Conservation (phyloP, 208 protist species). For the Wallacemonas sp. region DNA sequence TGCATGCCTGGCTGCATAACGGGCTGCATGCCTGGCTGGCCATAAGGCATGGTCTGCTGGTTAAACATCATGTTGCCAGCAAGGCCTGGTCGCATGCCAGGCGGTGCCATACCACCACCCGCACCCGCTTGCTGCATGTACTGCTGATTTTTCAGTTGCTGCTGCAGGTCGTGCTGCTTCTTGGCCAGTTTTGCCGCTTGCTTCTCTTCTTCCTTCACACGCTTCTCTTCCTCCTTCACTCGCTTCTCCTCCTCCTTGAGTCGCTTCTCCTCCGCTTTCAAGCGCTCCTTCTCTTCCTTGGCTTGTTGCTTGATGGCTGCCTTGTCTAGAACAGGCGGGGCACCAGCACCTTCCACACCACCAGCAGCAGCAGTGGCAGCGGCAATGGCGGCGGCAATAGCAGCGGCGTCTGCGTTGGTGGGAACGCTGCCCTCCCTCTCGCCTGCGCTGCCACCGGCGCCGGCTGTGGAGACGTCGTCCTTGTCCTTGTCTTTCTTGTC, state of each 20-base stretch:
- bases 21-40: too few species aligned
- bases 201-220: constrained; percentile 22
- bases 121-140: constrained; percentile 2
- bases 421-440: not conserved
- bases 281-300: constrained; percentile 19
- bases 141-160: constrained; percentile 12
- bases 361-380: not conserved
- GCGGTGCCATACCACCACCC: not conserved
- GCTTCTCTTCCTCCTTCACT: constrained; percentile 6
- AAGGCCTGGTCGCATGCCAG: not conserved
- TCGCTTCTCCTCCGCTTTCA: not conserved
- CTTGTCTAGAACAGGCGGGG: not conserved
- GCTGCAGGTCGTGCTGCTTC: constrained; percentile 22
- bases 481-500: constrained; percentile 10
- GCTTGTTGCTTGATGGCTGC: constrained; percentile 7
- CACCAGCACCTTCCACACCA: not conserved
- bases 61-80: not conserved
- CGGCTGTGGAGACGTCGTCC: not conserved
- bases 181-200: constrained; percentile 20
- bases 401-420: not conserved
- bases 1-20: not conserved
- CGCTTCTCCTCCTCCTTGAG: constrained; percentile 8
- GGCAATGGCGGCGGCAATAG: not conserved
- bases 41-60: too few species aligned
- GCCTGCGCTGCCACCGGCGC: not conserved